A percentile compares a stretch with the other conserved stretches of the same genome.
Conservation (phyloP, 78 protist genomes). For the Emiliania huxleyi region DNA sequence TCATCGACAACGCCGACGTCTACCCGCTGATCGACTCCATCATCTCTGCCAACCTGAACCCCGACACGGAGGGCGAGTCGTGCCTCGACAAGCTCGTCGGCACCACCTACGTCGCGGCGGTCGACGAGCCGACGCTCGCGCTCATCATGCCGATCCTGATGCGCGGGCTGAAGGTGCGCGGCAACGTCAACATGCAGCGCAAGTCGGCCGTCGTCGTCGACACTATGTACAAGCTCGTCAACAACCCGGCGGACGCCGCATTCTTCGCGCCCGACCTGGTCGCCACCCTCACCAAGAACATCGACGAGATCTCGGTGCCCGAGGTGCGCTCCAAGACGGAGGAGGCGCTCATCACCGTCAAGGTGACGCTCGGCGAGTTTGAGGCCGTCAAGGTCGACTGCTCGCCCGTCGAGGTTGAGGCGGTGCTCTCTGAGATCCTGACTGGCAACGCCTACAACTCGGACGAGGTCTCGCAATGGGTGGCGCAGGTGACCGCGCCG, state of each 20-base stretch:
- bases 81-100: constrained; percentile 61
- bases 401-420: constrained; percentile 14
- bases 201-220: constrained; percentile 55
- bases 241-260: constrained; percentile 28
- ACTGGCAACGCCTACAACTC: background rate
- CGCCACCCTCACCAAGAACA: constrained; percentile 47
- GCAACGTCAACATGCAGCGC: constrained; percentile 48
- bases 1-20: background rate
- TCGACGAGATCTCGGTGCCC: constrained; percentile 61
- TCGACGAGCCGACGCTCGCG: constrained; percentile 58
- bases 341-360: constrained; percentile 34
- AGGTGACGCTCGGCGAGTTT: constrained; percentile 23
- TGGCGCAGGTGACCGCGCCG: background rate
- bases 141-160: constrained; percentile 58
- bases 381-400: background rate
- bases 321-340: constrained; percentile 57
- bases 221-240: constrained; percentile 70
- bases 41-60: constrained; percentile 43
- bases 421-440: constrained; percentile 3
- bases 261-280: constrained; percentile 57
- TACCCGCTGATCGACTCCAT: constrained; percentile 1
- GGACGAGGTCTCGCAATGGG: background rate
- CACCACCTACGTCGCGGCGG: constrained; percentile 64
- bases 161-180: constrained; percentile 52
- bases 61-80: constrained; percentile 54